Evolutionary conservation across 225 moss, liverwort and hornwort genomes (phyloP).

Genomic region (Marchantia paleacea): DNA sequence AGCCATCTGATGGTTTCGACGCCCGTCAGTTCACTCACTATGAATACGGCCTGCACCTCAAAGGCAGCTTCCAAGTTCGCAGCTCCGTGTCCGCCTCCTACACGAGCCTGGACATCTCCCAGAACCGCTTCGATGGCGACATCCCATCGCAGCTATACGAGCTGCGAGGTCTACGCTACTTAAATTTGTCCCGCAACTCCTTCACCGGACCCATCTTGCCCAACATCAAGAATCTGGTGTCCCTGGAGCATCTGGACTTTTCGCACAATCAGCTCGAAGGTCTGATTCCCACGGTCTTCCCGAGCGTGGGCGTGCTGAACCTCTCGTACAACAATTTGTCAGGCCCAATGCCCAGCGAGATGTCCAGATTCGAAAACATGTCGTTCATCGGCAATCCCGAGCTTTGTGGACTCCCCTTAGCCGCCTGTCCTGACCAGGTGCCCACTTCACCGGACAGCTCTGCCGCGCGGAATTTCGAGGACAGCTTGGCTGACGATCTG

Average conservation of each 20-base stretch:
- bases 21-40: not conserved
- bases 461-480: not conserved
- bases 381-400: not conserved
- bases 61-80: slow-evolving; percentile 9
- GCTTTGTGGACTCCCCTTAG: not conserved
- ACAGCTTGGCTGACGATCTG: not conserved
- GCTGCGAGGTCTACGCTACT: not conserved
- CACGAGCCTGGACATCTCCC: not conserved
- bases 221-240: not conserved
- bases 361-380: too few relatives aligned
- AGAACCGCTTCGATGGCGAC: not conserved
- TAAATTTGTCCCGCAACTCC: not conserved
- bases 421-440: not conserved
- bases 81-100: too few relatives aligned
- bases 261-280: slow-evolving; percentile 9
- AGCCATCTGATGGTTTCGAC: too few relatives aligned
- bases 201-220: not conserved
- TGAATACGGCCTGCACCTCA: not conserved
- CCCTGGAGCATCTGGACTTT: not conserved
- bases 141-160: not conserved
- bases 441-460: too few relatives aligned
- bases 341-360: not conserved
- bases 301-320: not conserved
- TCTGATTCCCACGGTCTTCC: not conserved
- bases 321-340: not conserved